Base-by-base conservation (phyloP, 2,329 filamentous ascomycete genomes). In the Epichloe typhina region DNA sequence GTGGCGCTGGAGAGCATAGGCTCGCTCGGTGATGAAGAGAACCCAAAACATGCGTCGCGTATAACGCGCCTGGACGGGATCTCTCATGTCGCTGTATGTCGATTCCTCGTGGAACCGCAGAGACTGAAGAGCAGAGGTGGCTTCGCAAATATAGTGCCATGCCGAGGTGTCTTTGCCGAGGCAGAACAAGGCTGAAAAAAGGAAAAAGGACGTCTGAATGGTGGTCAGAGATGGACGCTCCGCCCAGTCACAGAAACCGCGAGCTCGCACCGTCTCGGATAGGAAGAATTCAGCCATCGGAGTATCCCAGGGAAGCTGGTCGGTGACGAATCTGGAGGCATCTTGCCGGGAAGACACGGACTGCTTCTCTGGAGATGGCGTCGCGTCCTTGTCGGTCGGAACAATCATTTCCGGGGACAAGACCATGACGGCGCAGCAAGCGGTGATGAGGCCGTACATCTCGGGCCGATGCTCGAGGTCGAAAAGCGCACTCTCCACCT, bases 181-280 rank as follows among this genome's bases (percentile, higher is more conserved):
- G 1, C 58, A 60, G 15, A 66, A 66, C 33, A 59, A 61, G 0
- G 58, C 56, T 0, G 62, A 57, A 5, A 61, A 66, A 0, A 66
- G 57, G 7, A 66, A 64, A 53, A 65, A 66, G 0, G 64, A 66
- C 3, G 63, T 64, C 11, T 63, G 60, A 0, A 64, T 56, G 1
- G 61, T 57, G 1, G 49, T 55, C 0, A 66, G 52, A 0, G 63
- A 62, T 1, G 57, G 64, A 0, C 53, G 52, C 31, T 64, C 62
- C 3, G 58, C 56, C 15, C 57, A 49, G 37, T 63, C 52, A 35
- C 57, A 64, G 12, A 52, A 52, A 0, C 52, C 49, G 17, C 64
- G 54, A 3, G 61, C 55, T 5, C 63, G 58, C 11, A 61, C 49
- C 0, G 60, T 58, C 37, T 66, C 64, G 0, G 56, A 53, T 8